A percentile compares a stretch with the other conserved stretches of the same genome.
These are phyloP conservation scores for Aspergillus baeticus DNA, from an alignment of 495 filamentous ascomycete species.

Conservation along the genomic window DNA sequence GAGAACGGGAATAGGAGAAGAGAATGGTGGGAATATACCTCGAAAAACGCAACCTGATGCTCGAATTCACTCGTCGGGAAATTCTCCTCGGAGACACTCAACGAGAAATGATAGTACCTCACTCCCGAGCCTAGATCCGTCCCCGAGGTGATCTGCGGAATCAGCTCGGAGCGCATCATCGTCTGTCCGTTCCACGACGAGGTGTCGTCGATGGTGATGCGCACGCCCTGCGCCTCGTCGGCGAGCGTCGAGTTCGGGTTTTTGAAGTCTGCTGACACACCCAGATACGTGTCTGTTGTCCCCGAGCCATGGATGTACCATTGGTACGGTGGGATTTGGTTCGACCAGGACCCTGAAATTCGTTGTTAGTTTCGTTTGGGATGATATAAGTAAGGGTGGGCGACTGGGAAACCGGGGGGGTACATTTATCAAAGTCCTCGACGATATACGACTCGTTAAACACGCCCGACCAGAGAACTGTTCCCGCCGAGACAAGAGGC, in stretches of 20 bases:
- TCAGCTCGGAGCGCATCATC: slow-evolving; percentile 62
- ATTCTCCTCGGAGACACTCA: slow-evolving; percentile 58
- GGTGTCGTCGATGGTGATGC: slow-evolving; percentile 63
- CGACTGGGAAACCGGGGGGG: not conserved
- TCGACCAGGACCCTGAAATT: slow-evolving; percentile 59
- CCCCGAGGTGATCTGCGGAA: slow-evolving; percentile 61
- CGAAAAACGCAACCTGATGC: slow-evolving; percentile 75
- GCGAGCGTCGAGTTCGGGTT: slow-evolving; percentile 59
- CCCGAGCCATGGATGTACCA: slow-evolving; percentile 70
- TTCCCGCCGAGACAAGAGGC: slow-evolving; percentile 23
- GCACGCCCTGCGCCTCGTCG: slow-evolving; percentile 60
- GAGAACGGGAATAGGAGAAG: not conserved
- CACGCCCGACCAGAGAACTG: slow-evolving; percentile 28
- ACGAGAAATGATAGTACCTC: slow-evolving; percentile 69
- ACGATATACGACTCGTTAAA: slow-evolving; percentile 24
- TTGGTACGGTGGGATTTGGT: slow-evolving; percentile 66
- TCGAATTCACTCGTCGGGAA: slow-evolving; percentile 59
- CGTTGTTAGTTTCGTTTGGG: not conserved
- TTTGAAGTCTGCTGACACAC: slow-evolving; percentile 55
- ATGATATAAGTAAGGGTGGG: not conserved
- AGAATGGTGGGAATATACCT: slow-evolving; percentile 15
- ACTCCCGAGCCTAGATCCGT: slow-evolving; percentile 57
- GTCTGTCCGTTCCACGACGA: slow-evolving; percentile 61
- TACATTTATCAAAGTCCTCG: slow-evolving; percentile 27
- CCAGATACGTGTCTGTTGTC: slow-evolving; percentile 56